Percentiles rank a stretch among this genome's conserved stretches.
These are phyloP conservation scores for Climacium dendroides DNA, from an alignment of 225 moss, liverwort and hornwort genomes.

Conservation along the genomic window DNA sequence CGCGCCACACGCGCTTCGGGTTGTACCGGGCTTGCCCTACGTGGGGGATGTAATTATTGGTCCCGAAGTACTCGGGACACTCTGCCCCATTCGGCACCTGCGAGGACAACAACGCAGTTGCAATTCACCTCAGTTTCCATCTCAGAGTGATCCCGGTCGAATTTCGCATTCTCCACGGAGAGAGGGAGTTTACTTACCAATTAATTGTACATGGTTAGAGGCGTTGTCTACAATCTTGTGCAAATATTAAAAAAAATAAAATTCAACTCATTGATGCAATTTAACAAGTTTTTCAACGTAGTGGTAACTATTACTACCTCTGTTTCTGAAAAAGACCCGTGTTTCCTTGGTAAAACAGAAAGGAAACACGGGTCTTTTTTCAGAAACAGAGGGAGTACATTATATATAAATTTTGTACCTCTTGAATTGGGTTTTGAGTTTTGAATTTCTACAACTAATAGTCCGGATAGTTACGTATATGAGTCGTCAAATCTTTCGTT, in stretches of 20 bases:
- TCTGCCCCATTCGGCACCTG: neutral
- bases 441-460: too few species aligned
- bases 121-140: neutral
- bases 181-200: neutral
- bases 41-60: neutral
- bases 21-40: neutral
- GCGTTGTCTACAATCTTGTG: neutral
- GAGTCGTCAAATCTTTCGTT: too few species aligned
- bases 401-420: too few species aligned
- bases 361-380: too few species aligned
- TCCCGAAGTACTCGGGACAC: constrained; percentile 3
- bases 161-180: neutral
- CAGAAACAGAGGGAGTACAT: too few species aligned
- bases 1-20: constrained; percentile 1
- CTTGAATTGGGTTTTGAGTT: too few species aligned
- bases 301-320: too few species aligned
- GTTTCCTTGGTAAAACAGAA: too few species aligned
- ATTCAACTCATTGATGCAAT: too few species aligned
- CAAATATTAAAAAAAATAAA: too few species aligned
- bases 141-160: neutral
- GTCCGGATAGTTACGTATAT: too few species aligned
- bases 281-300: neutral
- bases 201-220: neutral
- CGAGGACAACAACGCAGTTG: neutral
- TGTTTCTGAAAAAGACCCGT: too few species aligned